Base-by-base conservation (phyloP, 805 yeast genomes). In the Cyberlindnera lachancei region DNA sequence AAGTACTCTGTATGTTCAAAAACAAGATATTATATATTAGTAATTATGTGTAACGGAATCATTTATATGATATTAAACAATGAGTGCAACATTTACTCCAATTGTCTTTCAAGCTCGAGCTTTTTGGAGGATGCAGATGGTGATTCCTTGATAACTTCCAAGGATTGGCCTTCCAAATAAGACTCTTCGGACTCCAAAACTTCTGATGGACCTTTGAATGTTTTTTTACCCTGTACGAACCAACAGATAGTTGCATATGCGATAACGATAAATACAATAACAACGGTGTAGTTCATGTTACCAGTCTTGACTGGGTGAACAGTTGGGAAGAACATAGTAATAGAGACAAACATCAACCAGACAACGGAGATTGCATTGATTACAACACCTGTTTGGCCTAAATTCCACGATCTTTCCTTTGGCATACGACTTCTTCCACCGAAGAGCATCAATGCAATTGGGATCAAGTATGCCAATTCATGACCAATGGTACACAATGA, bases 401-500 rank as follows among this genome's bases (percentile, higher is more conserved):
- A 19, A 32, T 45, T 48, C 53, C 53, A 50, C 10, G 49, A 41
- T 40, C 53, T 44, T n/a, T 42, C 27, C 14, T 31, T 28, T 18
- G 44, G 43, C 31, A 48, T 33, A 20, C 42, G 36, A 8, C 42
- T 31, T 34, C 53, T 42, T 10, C 51, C 49, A 15, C 53, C 55
- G 18, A 37, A 37, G 6, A 45, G 29, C 56, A 45, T 41, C 29
- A 50, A 28, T 18, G 38, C 30, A 27, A 58, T 56, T 23, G 61
- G 61, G 29, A 55, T 41, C 26, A 54, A 28, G 32, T 56, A 58
- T 7, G 60, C 53, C 12, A 56, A 31, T 31, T 56, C 55, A 25
- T 48, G 47, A 28, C 61, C 58, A 23, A 55, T 50, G 38, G 57
- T 55, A 18, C 48, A 30, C 6, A 58, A 37, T 3, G 62, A 58